Evolutionary conservation across 257 asterid species (phyloP).

Genomic region (Paraleonurus japonicus): DNA sequence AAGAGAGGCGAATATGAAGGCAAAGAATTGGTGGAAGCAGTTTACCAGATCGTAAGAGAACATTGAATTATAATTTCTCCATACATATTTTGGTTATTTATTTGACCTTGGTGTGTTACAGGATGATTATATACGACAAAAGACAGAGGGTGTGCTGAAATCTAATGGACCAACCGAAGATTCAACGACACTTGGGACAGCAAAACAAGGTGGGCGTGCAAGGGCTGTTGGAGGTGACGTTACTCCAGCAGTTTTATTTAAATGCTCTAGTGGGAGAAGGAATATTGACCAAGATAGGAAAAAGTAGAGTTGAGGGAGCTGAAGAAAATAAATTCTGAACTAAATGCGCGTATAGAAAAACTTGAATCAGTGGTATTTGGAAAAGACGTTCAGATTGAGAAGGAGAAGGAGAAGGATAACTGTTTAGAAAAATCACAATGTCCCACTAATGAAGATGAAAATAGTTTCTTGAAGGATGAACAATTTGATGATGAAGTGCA

Average conservation of each 20-base stretch:
- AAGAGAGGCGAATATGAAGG: conserved; percentile 3
- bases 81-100: background rate
- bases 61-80: background rate
- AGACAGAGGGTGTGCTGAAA: background rate
- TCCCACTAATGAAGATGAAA: background rate
- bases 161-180: background rate
- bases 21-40: background rate
- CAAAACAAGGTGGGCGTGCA: conserved; percentile 1
- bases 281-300: background rate
- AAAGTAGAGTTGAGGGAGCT: background rate
- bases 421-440: background rate
- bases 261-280: background rate
- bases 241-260: background rate
- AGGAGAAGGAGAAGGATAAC: background rate
- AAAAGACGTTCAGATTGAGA: background rate
- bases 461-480: background rate
- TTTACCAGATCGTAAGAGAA: background rate
- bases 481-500: background rate
- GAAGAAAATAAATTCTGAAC: background rate
- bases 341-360: background rate
- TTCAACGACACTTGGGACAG: background rate
- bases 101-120: background rate
- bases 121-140: background rate
- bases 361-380: background rate
- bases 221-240: conserved; percentile 1